Evolutionary conservation across 1,139 yeast genomes (phyloP), one percentile per base, ranked within the genome.

Genomic region (Arxiozyma slooffiae): DNA sequence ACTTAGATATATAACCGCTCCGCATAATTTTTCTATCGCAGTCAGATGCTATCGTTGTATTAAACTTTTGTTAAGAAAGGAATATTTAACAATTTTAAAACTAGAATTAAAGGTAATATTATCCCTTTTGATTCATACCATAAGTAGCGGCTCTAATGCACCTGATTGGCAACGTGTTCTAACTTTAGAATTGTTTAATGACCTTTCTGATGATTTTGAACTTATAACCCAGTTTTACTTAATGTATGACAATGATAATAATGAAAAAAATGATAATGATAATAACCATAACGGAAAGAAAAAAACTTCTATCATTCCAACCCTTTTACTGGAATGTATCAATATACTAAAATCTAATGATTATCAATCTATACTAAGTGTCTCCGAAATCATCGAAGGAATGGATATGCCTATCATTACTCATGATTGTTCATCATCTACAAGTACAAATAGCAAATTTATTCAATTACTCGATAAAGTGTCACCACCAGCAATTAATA

Each of bases 21-120:
- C 77, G 22, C 76, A 76, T 48, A 82, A 76, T 46, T 90, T 86
- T 60, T 76, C 92, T 0, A 73, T 82, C 8, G 77, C 81, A 41
- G 82, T 85, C 1, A 75, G 97, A 55, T 83, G 86, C 7, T 79
- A 88, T 51, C 74, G 97, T 51, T 76, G 89, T 16, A 73, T 87
- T 14, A 75, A 77, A 46, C 70, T 86, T 6, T 64, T 89, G 44
- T 68, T 89, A 16, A 71, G 78, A 20, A 74, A 80, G 11, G 89
- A 83, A 54, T 64, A 58, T 46, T 72, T 88, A 40, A 67, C 73
- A 0, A 75, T 80, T 17, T 68, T 90, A 38, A 82, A 79, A 48
- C 77, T 85, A 40, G 97, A 90, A 65, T 76, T 87, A 34, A 96
- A 88, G 61, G 88, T 88, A 7, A 79, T 90, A 1, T 67, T 90